Conservation (phyloP, 2,329 filamentous ascomycete genomes). For the Calonectria montana region DNA sequence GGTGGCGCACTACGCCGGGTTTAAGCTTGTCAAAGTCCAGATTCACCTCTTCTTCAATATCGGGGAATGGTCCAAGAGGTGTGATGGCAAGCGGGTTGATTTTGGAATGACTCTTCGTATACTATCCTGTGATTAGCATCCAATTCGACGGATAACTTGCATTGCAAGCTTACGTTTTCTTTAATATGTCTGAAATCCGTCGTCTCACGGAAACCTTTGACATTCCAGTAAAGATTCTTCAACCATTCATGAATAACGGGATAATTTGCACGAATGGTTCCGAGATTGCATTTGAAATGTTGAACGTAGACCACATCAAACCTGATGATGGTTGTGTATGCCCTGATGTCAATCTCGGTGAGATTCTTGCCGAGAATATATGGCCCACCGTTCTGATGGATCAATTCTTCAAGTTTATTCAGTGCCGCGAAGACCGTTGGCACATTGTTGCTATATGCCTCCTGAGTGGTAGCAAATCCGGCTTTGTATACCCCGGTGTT, state of each 20-base stretch:
- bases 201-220: slow-evolving; percentile 59
- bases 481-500: slow-evolving; percentile 64
- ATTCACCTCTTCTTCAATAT: slow-evolving; percentile 36
- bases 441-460: slow-evolving; percentile 72
- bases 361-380: slow-evolving; percentile 73
- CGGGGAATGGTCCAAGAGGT: slow-evolving; percentile 40
- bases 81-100: slow-evolving; percentile 44
- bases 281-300: slow-evolving; percentile 74
- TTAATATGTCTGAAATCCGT: slow-evolving; percentile 77
- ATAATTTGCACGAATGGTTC: slow-evolving; percentile 72
- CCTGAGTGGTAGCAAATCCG: slow-evolving; percentile 75
- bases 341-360: slow-evolving; percentile 76
- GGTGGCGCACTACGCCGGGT: slow-evolving; percentile 36
- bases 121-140: slow-evolving; percentile 24
- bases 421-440: slow-evolving; percentile 72
- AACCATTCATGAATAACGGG: slow-evolving; percentile 77
- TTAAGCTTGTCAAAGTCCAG: slow-evolving; percentile 34
- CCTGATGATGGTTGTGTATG: slow-evolving; percentile 73
- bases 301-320: slow-evolving; percentile 78
- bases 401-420: slow-evolving; percentile 70
- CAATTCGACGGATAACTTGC: not conserved
- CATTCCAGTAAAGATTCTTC: slow-evolving; percentile 77
- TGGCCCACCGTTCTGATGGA: slow-evolving; percentile 56
- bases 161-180: slow-evolving; percentile 56
- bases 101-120: slow-evolving; percentile 41